Conservation (phyloP, 352 stramenopile species). For the Phytophthora nicotianae region DNA sequence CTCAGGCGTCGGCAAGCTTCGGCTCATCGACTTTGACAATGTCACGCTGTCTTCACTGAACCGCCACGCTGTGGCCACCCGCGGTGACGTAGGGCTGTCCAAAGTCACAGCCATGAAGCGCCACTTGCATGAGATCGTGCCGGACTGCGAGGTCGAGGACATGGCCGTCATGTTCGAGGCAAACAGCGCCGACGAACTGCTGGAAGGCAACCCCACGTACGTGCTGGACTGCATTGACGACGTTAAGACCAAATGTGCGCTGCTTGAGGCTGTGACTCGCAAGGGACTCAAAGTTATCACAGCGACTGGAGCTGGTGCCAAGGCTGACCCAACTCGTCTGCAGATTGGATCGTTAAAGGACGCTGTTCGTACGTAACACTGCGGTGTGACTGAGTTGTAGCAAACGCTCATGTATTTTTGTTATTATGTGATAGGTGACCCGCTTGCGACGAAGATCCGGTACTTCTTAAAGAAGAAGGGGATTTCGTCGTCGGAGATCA, state of each 20-base stretch:
- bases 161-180: constrained; percentile 92
- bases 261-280: constrained; percentile 91
- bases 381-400: constrained; percentile 5
- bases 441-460: constrained; percentile 95
- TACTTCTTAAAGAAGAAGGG: constrained; percentile 92
- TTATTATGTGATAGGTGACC: constrained; percentile 72
- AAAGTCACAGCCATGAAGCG: constrained; percentile 93
- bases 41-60: constrained; percentile 99
- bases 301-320: constrained; percentile 93
- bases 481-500: constrained; percentile 72
- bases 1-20: constrained; percentile 93
- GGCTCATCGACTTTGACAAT: constrained; percentile 99
- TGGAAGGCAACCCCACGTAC: constrained; percentile 90
- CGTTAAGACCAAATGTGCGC: constrained; percentile 95
- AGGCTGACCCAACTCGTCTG: constrained; percentile 96
- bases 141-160: constrained; percentile 88
- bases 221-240: constrained; percentile 99
- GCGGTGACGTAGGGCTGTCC: constrained; percentile 94
- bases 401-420: constrained; percentile 12
- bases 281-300: constrained; percentile 85
- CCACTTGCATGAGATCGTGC: constrained; percentile 73
- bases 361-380: constrained; percentile 68
- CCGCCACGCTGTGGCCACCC: constrained; percentile 96
- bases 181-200: constrained; percentile 74
- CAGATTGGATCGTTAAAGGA: constrained; percentile 97